Evolutionary conservation across 208 protist species (phyloP).

Genomic region (Leishmania mexicana): DNA sequence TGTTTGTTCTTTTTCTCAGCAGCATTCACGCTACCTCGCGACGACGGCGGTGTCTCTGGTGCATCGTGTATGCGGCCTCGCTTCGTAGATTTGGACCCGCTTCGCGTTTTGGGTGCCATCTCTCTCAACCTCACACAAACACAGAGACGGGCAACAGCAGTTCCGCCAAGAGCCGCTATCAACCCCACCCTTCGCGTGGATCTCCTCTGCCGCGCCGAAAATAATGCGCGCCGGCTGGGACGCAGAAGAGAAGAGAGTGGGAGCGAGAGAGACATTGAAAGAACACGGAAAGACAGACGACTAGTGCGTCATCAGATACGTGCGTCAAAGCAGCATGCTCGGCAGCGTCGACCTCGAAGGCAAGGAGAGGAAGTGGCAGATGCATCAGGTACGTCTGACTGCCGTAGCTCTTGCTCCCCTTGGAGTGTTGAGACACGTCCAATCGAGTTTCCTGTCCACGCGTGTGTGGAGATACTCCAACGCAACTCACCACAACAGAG

Average conservation of each 20-base stretch:
- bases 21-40: background rate
- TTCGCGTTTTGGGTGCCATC: slow-evolving; percentile 5
- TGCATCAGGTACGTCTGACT: background rate
- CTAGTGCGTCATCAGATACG: background rate
- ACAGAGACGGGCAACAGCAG: background rate
- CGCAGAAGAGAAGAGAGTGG: background rate
- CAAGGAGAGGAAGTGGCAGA: background rate
- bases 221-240: background rate
- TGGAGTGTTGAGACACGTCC: background rate
- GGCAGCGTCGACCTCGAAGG: background rate
- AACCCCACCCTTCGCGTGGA: background rate
- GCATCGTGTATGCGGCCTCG: background rate
- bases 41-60: background rate
- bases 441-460: background rate
- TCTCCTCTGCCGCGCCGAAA: background rate
- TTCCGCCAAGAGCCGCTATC: background rate
- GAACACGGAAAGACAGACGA: background rate
- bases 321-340: background rate
- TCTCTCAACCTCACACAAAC: background rate
- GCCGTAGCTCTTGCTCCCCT: background rate
- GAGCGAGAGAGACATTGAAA: background rate
- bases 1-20: background rate
- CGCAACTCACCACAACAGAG: background rate
- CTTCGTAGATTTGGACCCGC: background rate
- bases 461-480: background rate